Evolutionary conservation across 1,284 basidiomycete genomes (phyloP), one percentile per base, ranked within the genome.

Genomic region (Rhodotorula sp.): DNA sequence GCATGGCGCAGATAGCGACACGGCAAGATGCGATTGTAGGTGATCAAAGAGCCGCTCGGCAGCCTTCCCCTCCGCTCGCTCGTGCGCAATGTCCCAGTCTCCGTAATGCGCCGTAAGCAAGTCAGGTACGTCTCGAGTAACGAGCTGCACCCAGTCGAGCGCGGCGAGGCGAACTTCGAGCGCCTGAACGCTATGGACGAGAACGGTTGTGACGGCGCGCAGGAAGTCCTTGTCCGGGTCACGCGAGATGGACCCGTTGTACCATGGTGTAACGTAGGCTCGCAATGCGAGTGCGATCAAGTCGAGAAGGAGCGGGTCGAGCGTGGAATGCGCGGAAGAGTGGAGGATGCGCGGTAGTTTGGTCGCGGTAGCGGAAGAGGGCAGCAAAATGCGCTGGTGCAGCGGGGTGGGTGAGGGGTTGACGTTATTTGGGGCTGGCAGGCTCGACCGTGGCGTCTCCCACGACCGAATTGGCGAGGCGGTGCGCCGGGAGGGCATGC

Each of bases 231-330:
- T 90, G 66, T 76, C 73, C 41, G 72, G 75, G 85, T 93, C 91
- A 77, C 90, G 86, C 3, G 91, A 88, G 68, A 93, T 85, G 78
- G 87, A 89, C 13, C 58, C 59, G 46, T 87, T 84, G 90, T 91
- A 93, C 91, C 91, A 93, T 0, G 90, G 87, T 52, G 87, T 86
- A 44, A 93, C 86, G 78, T 86, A 89, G 14, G 90, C 90, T 49
- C 91, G 86, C 21, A 92, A 85, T 9, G 87, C 85, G 61, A 92
- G 87, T 0, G 91, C 90, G 57, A 92, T 84, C 71, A 91, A 85
- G 82, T 92, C 89, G 79, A 74, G 68, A 41, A 74, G 58, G 46
- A 71, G 55, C 0, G 73, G 73, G 48, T 76, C 75, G 64, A 76
- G 75, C 21, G 57, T 41, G 1, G 61, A 25, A 49, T 74, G 71